Conservation (phyloP, 1,139 yeast genomes). For the Debaryomyces robertsiae region DNA sequence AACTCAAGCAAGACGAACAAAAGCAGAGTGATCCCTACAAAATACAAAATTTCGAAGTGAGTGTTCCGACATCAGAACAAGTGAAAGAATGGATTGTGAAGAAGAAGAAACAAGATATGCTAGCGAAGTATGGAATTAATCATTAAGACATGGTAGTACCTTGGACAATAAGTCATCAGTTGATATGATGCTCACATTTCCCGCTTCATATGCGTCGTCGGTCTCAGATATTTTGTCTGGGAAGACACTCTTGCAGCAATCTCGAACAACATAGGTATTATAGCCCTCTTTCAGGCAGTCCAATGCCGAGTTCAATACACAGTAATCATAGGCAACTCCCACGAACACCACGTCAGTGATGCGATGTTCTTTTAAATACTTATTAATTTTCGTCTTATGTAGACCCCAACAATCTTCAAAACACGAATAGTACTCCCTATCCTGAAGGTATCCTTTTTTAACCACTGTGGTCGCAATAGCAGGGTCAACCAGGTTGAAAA, state of each 20-base stretch:
- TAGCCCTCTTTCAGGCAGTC: constrained; percentile 68
- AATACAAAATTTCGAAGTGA: constrained; percentile 22
- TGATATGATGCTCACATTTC: constrained; percentile 30
- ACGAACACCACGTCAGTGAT: constrained; percentile 69
- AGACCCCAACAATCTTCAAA: constrained; percentile 78
- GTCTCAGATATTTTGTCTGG: constrained; percentile 34
- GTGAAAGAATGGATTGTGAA: constrained; percentile 52
- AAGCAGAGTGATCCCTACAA: constrained; percentile 13
- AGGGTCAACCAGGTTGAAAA: constrained; percentile 26
- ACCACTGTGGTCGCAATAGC: constrained; percentile 45
- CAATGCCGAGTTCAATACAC: constrained; percentile 75
- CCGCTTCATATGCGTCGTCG: constrained; percentile 28
- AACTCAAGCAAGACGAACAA: constrained; percentile 14
- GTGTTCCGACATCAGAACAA: constrained; percentile 41
- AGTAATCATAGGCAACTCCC: constrained; percentile 85
- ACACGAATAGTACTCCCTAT: constrained; percentile 88
- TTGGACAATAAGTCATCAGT: constrained; percentile 6
- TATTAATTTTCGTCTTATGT: constrained; percentile 67
- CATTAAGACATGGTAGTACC: background rate
- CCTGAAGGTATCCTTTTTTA: constrained; percentile 68
- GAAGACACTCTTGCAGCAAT: constrained; percentile 45
- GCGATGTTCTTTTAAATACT: constrained; percentile 41
- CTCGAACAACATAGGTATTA: constrained; percentile 59
- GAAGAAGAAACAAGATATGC: constrained; percentile 45
- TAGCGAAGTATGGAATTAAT: constrained; percentile 29